Evolutionary conservation across 108 stramenopile species (phyloP).

Genomic region (Schizochytrium sp.): DNA sequence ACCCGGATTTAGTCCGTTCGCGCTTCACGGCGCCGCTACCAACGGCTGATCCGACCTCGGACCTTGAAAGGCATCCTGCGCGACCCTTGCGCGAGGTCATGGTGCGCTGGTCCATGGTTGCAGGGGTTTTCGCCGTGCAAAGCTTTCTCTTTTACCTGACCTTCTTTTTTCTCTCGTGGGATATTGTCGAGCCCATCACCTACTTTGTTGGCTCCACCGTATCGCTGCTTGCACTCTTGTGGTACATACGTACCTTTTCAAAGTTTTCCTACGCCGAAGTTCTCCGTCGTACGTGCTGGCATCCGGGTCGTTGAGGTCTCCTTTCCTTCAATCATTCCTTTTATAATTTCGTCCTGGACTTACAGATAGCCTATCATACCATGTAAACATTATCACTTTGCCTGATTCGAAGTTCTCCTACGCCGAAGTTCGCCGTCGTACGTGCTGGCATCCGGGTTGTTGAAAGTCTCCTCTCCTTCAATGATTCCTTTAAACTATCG

Average conservation of each 20-base stretch:
- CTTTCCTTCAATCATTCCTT: too few species aligned
- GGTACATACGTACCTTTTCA: background rate
- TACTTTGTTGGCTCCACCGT: background rate
- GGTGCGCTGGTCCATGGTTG: background rate
- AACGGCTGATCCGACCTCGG: background rate
- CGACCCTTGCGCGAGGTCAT: background rate
- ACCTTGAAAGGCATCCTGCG: background rate
- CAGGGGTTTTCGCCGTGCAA: background rate
- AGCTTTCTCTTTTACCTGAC: background rate
- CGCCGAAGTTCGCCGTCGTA: background rate
- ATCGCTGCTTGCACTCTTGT: background rate
- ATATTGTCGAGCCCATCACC: conserved; percentile 12
- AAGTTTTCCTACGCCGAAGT: background rate
- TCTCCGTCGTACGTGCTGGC: background rate
- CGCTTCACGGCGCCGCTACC: background rate
- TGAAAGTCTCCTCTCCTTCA: background rate
- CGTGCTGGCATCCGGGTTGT: background rate
- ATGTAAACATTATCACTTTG: too few species aligned
- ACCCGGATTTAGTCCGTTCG: background rate
- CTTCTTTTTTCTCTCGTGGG: background rate
- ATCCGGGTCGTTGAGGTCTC: background rate
- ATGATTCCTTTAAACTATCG: too few species aligned
- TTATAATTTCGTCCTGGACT: too few species aligned
- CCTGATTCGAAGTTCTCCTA: background rate
- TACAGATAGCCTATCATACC: too few species aligned